These are phyloP conservation scores for Bruguiera hainesii DNA, from an alignment of 441 rosid species.

Conservation along the genomic window DNA sequence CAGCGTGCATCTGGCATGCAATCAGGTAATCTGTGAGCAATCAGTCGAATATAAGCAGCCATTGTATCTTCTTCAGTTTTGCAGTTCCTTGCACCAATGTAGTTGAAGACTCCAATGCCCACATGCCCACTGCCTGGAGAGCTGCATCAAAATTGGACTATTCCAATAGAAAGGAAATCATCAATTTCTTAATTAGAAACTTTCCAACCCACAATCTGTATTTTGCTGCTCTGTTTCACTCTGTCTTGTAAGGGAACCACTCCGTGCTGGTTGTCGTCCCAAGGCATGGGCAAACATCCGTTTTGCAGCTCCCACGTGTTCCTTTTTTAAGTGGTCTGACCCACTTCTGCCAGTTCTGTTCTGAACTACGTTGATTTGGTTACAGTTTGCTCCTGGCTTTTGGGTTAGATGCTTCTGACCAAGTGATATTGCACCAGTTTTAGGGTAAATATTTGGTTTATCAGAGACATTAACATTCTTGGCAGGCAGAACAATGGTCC, in stretches of 20 bases:
- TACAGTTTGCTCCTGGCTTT: slow-evolving; percentile 21
- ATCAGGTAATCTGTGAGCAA: no score
- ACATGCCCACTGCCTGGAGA: background rate
- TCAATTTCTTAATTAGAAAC: background rate
- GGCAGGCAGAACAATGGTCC: slow-evolving; percentile 5
- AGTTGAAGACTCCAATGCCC: background rate
- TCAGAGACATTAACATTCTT: slow-evolving; percentile 8
- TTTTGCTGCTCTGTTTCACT: slow-evolving; percentile 28
- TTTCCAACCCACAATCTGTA: slow-evolving; percentile 12
- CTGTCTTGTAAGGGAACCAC: slow-evolving; percentile 25
- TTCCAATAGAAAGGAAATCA: background rate
- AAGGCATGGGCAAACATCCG: slow-evolving; percentile 67
- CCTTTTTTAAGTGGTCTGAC: slow-evolving; percentile 40
- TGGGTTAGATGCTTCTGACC: slow-evolving; percentile 21
- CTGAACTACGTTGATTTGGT: slow-evolving; percentile 11
- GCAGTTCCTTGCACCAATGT: no score
- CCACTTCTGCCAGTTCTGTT: slow-evolving; percentile 26
- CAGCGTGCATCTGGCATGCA: no score
- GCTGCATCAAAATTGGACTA: background rate
- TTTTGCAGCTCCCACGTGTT: slow-evolving; percentile 61
- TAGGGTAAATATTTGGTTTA: slow-evolving; percentile 22
- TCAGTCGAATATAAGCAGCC: no score
- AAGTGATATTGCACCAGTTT: slow-evolving; percentile 12
- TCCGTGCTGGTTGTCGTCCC: slow-evolving; percentile 42
- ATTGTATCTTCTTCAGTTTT: no score